Percentiles rank a stretch among this genome's conserved stretches.
Conservation (phyloP, 1,284 basidiomycete species). For the Microbotryum silenes-acaulis region DNA sequence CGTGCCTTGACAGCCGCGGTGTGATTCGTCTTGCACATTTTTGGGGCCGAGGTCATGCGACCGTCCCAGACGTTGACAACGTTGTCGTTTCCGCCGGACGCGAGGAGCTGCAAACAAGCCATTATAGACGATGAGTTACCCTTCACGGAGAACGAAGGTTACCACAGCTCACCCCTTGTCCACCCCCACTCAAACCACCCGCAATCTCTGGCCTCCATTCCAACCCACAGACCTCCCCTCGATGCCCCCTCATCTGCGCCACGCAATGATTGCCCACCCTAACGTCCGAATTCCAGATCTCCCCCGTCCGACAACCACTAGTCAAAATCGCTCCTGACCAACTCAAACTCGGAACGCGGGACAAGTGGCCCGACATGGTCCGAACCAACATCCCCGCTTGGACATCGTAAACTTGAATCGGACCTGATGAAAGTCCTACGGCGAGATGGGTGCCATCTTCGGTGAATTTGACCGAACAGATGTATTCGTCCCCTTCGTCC, state of each 20-base stretch:
- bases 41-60: conserved; percentile 60
- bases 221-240: conserved; percentile 73
- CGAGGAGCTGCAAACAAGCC: conserved; percentile 56
- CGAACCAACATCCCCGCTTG: conserved; percentile 70
- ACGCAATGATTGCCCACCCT: conserved; percentile 78
- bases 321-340: conserved; percentile 80
- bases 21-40: conserved; percentile 79
- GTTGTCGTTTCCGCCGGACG: conserved; percentile 91
- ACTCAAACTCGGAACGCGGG: conserved; percentile 68
- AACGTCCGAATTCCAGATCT: conserved; percentile 91
- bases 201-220: conserved; percentile 34
- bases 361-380: conserved; percentile 72
- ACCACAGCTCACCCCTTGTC: conserved; percentile 27
- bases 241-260: conserved; percentile 77
- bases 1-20: conserved; percentile 84
- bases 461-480: conserved; percentile 75
- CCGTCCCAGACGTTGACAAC: conserved; percentile 94
- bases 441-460: conserved; percentile 80
- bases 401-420: conserved; percentile 93
- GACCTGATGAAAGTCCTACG: conserved; percentile 73
- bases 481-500: conserved; percentile 53
- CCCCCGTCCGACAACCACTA: conserved; percentile 83
- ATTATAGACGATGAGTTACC: not conserved
- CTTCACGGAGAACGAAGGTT: not conserved
- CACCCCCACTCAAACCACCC: conserved; percentile 31